Base-by-base conservation (phyloP, 805 yeast genomes). In the Zygosaccharomyces siamensis region DNA sequence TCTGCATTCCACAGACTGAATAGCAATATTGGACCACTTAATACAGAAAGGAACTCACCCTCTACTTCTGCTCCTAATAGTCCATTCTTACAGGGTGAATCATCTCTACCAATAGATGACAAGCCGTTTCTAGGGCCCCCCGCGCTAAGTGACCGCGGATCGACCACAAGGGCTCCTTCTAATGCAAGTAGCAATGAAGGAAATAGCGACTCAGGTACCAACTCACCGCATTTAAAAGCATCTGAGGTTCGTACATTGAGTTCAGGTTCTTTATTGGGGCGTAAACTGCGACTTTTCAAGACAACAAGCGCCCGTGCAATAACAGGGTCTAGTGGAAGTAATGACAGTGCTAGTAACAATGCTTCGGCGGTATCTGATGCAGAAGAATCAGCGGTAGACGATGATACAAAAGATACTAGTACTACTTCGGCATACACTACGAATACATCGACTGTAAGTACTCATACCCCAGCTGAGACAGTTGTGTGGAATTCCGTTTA, bases 221-320 rank as follows among this genome's bases (percentile, higher is more conserved):
- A 24, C 32, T n/a, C 11, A 14, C 48, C 41, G 23, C 50, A 41
- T 7, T 14, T 33, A 5, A 55, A 51, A 42, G 39, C n/a, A 6
- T 23, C 48, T 2, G 53, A 56, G 16, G 45, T 51, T 10, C 51
- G 63, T 16, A 47, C 62, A 1, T 8, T 44, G 43, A 61, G 65
- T 32, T 56, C 66, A 2, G 65, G 66, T 12, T 61, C 68, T 3
- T 49, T 63, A 16, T 46, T 64, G 23, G 51, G 58, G 26, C 56
- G 66, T 27, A 62, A 57, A 42, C 48, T 64, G 6, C 58, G 57
- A 52, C 42, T 57, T 11, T 56, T 62, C 32, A 56, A 62, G 43
- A 40, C 51, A 21, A 47, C 55, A 2, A 44, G 37, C 11, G 47
- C 36, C 11, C 53, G 50, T 21, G 30, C 54, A 20, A 40, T 46